Evolutionary conservation across 805 yeast genomes (phyloP).

Genomic region (Candida easanensis): DNA sequence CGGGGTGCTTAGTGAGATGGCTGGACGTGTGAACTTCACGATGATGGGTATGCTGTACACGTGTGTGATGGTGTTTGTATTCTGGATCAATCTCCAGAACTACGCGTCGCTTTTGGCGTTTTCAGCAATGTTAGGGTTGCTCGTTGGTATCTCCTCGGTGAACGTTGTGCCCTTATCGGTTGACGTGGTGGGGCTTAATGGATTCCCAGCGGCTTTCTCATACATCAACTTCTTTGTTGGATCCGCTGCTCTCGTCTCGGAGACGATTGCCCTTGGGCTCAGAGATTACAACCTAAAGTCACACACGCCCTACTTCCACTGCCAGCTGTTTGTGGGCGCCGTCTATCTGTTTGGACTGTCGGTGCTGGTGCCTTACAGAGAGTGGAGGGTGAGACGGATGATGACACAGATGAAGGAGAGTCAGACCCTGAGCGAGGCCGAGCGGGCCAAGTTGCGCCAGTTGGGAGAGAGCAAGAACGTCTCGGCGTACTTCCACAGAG

Average conservation of each 20-base stretch:
- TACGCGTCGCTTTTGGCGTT: conserved; percentile 41
- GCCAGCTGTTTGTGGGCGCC: conserved; percentile 60
- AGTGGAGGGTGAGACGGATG: conserved; percentile 45
- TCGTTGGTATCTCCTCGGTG: conserved; percentile 45
- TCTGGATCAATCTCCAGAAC: conserved; percentile 47
- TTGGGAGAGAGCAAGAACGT: conserved; percentile 3
- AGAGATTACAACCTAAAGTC: conserved; percentile 27
- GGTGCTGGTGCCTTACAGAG: conserved; percentile 47
- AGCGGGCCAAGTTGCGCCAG: background rate
- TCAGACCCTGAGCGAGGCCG: background rate
- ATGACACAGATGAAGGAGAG: conserved; percentile 24
- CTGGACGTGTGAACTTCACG: conserved; percentile 47
- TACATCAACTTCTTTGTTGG: conserved; percentile 32
- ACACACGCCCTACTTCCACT: conserved; percentile 48
- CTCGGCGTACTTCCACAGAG: conserved; percentile 14
- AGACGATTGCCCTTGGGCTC: conserved; percentile 53
- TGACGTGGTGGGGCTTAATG: conserved; percentile 37
- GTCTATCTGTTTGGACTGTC: conserved; percentile 42
- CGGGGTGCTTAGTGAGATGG: conserved; percentile 42
- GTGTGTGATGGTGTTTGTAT: conserved; percentile 39
- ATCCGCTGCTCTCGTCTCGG: conserved; percentile 42
- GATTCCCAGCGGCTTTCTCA: conserved; percentile 38
- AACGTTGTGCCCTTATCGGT: conserved; percentile 38
- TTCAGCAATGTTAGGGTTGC: conserved; percentile 41
- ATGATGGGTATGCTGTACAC: conserved; percentile 34